Evolutionary conservation across 2,329 filamentous ascomycete genomes (phyloP), one percentile per base, ranked within the genome.

Genomic region (Xylaria sp.): DNA sequence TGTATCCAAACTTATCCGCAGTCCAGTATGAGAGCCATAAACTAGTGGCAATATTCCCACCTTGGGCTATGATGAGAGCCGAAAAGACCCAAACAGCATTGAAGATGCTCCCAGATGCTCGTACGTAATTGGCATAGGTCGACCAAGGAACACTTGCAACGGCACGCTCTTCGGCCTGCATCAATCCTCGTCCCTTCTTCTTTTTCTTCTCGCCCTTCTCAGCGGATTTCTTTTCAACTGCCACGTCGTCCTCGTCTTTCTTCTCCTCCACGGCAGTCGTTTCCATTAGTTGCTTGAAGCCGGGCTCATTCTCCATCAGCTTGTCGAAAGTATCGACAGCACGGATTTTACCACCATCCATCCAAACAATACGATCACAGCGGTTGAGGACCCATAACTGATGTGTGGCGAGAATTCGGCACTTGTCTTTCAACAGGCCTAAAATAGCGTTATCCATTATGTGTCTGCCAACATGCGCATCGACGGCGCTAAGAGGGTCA

Each of bases 11-110:
- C 77, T 92, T 91, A 78, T 93, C 81, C 0, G 92, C 93, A 0
- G 93, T 97, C 95, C 95, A 98, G 82, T 90, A 98, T 0, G 94
- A 96, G 1, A 98, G 87, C 95, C 95, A 98, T 63, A 98, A 82
- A 76, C 92, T 94, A 13, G 94, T 97, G 72, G 89, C 86, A 71
- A 98, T 95, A 77, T 97, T 98, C 69, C 92, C 87, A 9, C 91
- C 93, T 77, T 97, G 94, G 0, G 92, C 90, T 12, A 94, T 76
- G 5, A 93, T 78, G 12, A 97, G 85, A 2, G 93, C 80, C 27
- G 89, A 66, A 4, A 88, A 44, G 3, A 93, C 78, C 4, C 95
- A 79, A 0, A 91, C 87, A 1, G 89, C 91, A 69, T 92, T 90
- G 72, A 92, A 80, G 8, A 93, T 84, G 10, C 89, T 88, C 4